A percentile compares a stretch with the other conserved stretches of the same genome.
phyloP scores from a whole-genome alignment of 306 rosid genomes.

The Acacia melanoxylon region DNA sequence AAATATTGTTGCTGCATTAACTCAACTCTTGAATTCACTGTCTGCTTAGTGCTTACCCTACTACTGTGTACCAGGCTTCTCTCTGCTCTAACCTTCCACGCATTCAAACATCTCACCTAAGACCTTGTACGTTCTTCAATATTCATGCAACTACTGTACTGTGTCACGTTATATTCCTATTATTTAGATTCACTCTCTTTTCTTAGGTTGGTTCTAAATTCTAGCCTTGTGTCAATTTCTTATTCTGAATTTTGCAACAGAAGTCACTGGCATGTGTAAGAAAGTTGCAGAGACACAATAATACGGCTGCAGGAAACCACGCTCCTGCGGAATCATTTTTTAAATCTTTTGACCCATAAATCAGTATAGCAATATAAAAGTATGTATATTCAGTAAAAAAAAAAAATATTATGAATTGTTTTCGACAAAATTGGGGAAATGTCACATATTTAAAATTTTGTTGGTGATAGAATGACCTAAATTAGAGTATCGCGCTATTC shows the following conservation, averaged over 20 bases:
- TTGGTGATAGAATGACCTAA: too few species aligned
- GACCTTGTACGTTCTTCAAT: background rate
- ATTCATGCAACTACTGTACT: background rate
- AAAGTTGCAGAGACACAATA: slow-evolving; percentile 17
- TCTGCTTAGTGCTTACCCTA: background rate
- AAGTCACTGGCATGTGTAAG: background rate
- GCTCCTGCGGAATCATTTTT: background rate
- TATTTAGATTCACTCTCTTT: background rate
- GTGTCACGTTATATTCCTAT: background rate
- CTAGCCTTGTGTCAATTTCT: background rate
- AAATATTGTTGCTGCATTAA: background rate
- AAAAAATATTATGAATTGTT: too few species aligned
- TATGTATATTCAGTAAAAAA: background rate
- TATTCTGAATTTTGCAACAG: background rate
- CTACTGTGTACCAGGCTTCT: background rate
- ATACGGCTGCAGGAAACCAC: slow-evolving; percentile 20
- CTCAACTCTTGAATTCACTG: background rate
- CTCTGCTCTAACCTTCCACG: background rate
- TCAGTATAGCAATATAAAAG: background rate
- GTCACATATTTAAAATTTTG: too few species aligned
- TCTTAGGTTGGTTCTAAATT: background rate
- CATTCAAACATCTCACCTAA: slow-evolving; percentile 7
- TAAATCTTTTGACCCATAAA: background rate
- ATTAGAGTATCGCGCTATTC: too few species aligned
- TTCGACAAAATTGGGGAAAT: too few species aligned